A percentile compares a stretch with the other conserved stretches of the same genome.
These are phyloP conservation scores for Mortierella hygrophila DNA, from an alignment of 192 early-diverging fungal genomes.

Conservation along the genomic window DNA sequence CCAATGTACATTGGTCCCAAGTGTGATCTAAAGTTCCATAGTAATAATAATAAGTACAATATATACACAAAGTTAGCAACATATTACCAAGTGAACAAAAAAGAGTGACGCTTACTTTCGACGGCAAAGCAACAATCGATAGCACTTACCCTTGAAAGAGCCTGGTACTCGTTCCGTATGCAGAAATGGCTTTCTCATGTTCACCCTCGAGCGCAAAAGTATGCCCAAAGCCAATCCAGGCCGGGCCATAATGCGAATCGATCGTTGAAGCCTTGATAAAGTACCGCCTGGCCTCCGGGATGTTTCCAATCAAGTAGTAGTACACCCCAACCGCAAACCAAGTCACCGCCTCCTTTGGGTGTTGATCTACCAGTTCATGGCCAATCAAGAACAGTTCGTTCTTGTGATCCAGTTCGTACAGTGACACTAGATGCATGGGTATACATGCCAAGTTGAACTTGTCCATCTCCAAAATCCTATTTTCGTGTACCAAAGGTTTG, in stretches of 20 bases:
- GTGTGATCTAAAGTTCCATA: constrained; percentile 65
- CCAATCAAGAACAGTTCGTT: constrained; percentile 80
- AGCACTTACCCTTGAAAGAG: constrained; percentile 73
- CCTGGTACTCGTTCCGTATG: constrained; percentile 74
- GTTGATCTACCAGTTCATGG: constrained; percentile 77
- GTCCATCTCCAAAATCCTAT: constrained; percentile 73
- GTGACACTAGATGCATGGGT: constrained; percentile 74
- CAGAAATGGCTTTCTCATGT: constrained; percentile 81
- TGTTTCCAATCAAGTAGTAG: constrained; percentile 71
- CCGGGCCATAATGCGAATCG: constrained; percentile 72
- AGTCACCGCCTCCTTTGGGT: constrained; percentile 67
- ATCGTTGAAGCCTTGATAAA: constrained; percentile 74
- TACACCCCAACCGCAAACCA: constrained; percentile 90
- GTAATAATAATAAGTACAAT: background rate
- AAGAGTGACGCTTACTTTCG: too few species aligned
- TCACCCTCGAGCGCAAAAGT: constrained; percentile 81
- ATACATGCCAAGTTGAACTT: constrained; percentile 69
- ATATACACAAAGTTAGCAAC: background rate
- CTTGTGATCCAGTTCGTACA: constrained; percentile 71
- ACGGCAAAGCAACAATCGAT: background rate
- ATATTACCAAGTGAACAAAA: background rate
- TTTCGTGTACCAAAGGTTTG: too few species aligned
- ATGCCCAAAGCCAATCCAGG: constrained; percentile 88
- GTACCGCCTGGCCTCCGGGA: constrained; percentile 73
- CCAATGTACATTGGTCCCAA: constrained; percentile 80